Evolutionary conservation across 768 basidiomycete species (phyloP), one percentile per base, ranked within the genome.

Genomic region (Mycena kentingensis): DNA sequence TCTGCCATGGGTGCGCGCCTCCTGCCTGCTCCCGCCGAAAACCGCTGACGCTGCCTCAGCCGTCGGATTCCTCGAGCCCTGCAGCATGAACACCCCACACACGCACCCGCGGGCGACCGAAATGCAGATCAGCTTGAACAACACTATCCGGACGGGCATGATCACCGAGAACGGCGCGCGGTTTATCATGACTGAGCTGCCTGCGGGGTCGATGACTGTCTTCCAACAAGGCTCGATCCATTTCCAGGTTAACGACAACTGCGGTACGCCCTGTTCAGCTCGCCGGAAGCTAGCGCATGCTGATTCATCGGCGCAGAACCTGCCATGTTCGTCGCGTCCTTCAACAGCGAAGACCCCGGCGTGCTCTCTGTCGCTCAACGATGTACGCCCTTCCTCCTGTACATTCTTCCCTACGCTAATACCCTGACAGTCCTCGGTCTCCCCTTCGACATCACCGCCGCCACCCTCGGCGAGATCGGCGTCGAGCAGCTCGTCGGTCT

Each of bases 281-380:
- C 18, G 5, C 16, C 12, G 13, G 19, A n/a, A 64, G 65, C 65
- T 56, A 59, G 67, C 13, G 62, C 60, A 6, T 60, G n/a, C 57
- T 4, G 62, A 67, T 54, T 68, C 62, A 13, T 65, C 61, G 32
- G 62, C 61, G 0, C 65, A 65, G 16, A 60, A 15, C 41, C 68
- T 52, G 31, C 35, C 5, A 24, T 47, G 21, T 62, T 45, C 46
- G 52, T 60, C 46, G 63, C 59, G 35, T 58, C 31, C 25, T 42
- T 60, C 60, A 45, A 55, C 15, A 51, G 27, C 7, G 48, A 55
- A 28, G 39, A 53, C 25, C 56, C 57, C 27, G 52, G 55, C 52
- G 55, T 31, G 48, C 49, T 38, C 34, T 58, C 46, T 19, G 10
- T 61, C 7, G 60, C 57, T 3, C 59, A 58, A 37, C 60, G 58